Evolutionary conservation across 2,329 filamentous ascomycete species (phyloP), one percentile per base, ranked within the genome.

Genomic region (Fusarium camptoceras): DNA sequence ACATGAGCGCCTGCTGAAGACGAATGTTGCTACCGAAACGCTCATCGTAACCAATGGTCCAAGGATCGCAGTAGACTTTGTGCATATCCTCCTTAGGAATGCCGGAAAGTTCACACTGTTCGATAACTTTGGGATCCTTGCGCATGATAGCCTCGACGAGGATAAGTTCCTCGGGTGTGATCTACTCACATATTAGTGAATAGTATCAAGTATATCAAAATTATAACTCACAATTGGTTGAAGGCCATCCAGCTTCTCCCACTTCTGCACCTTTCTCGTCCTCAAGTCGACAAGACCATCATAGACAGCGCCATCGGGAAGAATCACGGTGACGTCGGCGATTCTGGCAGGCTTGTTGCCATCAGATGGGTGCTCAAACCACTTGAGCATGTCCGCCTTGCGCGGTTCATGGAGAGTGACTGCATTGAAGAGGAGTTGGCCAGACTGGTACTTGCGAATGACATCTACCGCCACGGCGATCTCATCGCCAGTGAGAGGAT

Each of bases 11-110:
- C 81, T 98, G 94, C 81, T 98, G 94, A 6, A 97, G 87, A 57
- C 94, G 90, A 44, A 93, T 85, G 44, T 84, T 84, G 78, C 83
- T 95, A 66, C 94, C 94, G 75, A 94, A 96, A 46, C 94, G 91
- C 82, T 97, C 93, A 75, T 98, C 94, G 77, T 94, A 97, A 50
- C 94, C 94, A 79, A 98, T 97, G 1, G 94, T 97, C 94, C 94
- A 98, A 14, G 93, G 94, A 78, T 98, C 94, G 80, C 94, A 97
- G 83, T 97, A 97, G 49, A 98, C 93, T 81, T 97, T 97, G 84
- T 96, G 84, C 94, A 98, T 97, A 65, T 97, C 92, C 72, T 92
- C 86, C 59, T 86, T 86, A 15, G 93, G 88, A 64, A 98, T 93
- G 2, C 94, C 94, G 63, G 94, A 87, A 64, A 97, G 87, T 9